These are phyloP conservation scores for Botrytis tulipae DNA, from an alignment of 2,329 filamentous ascomycete genomes.

Conservation along the genomic window DNA sequence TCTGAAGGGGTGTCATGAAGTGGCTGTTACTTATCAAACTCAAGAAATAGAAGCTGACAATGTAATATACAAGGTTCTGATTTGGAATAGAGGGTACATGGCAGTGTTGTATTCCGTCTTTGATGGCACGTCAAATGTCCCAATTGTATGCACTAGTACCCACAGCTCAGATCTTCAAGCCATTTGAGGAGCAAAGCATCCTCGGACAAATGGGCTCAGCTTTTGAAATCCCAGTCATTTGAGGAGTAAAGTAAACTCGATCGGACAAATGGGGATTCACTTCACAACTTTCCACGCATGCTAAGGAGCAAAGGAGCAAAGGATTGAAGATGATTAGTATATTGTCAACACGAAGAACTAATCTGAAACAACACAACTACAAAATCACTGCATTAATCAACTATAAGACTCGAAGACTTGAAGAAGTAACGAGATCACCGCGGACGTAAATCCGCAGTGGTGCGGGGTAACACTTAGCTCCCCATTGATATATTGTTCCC, in stretches of 20 bases:
- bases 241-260: background rate
- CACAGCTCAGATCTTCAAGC: background rate
- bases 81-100: background rate
- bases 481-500: background rate
- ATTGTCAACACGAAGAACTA: background rate
- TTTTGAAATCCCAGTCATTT: background rate
- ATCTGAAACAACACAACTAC: background rate
- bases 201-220: background rate
- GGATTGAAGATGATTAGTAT: background rate
- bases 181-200: background rate
- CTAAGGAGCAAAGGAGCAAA: background rate
- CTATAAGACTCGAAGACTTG: background rate
- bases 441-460: background rate
- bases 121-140: background rate
- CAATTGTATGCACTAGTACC: background rate
- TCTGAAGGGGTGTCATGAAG: background rate
- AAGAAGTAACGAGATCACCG: background rate
- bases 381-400: background rate
- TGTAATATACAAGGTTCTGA: background rate
- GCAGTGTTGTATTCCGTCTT: background rate
- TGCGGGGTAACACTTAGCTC: background rate
- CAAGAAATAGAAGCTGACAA: background rate
- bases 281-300: background rate
- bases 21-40: background rate
- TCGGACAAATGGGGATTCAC: background rate